phyloP scores from a whole-genome alignment of 2,329 filamentous ascomycete species.

The Verticillium tricorpus region DNA sequence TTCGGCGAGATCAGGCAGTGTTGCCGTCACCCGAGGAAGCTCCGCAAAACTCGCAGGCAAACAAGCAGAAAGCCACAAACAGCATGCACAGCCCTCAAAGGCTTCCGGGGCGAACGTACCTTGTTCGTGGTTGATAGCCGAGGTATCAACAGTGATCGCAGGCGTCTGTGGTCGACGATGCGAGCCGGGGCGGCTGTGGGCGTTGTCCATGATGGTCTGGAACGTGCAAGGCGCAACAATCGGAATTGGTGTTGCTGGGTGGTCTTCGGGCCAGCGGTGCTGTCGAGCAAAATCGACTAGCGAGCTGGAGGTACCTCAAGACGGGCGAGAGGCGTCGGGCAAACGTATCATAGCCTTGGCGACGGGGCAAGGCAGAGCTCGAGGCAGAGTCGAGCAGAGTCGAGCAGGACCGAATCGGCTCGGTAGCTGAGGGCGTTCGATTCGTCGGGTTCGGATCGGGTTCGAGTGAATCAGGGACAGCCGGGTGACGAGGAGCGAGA shows the following conservation, averaged over 20 bases:
- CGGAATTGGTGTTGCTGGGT: background rate
- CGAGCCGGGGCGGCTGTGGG: background rate
- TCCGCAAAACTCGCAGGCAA: background rate
- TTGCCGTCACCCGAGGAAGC: background rate
- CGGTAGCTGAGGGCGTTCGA: background rate
- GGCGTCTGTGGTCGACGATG: conserved; percentile 10
- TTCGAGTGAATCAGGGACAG: background rate
- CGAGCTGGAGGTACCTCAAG: background rate
- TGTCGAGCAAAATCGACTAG: background rate
- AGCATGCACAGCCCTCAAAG: background rate
- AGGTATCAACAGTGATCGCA: conserved; percentile 14
- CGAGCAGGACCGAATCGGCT: background rate
- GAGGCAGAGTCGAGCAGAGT: background rate
- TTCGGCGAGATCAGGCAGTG: background rate
- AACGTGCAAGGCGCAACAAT: background rate
- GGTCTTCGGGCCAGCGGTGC: background rate
- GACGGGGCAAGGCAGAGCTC: background rate
- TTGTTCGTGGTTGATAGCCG: conserved; percentile 11
- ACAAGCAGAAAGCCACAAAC: background rate
- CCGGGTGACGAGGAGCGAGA: background rate
- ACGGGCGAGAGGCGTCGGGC: background rate
- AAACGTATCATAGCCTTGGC: conserved; percentile 2
- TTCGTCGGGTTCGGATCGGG: background rate
- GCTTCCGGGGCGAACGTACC: conserved; percentile 5
- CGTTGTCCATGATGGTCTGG: conserved; percentile 1